These are phyloP conservation scores for Picea glauca DNA, from an alignment of 75 land plant species.

Conservation along the genomic window DNA sequence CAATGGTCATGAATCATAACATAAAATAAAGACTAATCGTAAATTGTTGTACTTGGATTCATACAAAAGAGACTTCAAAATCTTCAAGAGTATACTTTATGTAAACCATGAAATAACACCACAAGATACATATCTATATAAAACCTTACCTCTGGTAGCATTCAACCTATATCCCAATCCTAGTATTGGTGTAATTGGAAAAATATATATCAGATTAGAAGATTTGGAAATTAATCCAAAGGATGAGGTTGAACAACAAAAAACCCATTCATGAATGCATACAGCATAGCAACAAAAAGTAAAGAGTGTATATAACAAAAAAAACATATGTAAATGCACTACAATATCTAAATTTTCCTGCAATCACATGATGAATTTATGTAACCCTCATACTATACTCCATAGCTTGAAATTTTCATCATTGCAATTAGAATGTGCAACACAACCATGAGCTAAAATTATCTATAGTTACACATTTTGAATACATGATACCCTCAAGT, in stretches of 20 bases:
- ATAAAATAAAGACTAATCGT: not conserved
- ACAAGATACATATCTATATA: not conserved
- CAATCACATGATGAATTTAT: too few species aligned
- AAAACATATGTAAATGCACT: too few species aligned
- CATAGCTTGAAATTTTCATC: too few species aligned
- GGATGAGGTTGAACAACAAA: not conserved
- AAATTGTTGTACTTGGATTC: not conserved
- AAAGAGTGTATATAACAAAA: too few species aligned
- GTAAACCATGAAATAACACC: not conserved
- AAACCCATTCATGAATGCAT: not conserved
- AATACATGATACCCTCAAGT: too few species aligned
- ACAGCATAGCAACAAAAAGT: not conserved
- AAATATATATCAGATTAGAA: not conserved
- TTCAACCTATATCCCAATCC: not conserved
- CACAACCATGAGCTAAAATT: too few species aligned
- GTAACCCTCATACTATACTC: too few species aligned
- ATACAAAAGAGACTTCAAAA: not conserved
- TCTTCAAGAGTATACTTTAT: not conserved
- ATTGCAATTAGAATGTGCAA: too few species aligned
- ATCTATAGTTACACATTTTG: too few species aligned
- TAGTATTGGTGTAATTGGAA: not conserved
- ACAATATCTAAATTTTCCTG: too few species aligned
- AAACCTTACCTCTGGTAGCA: slow-evolving; percentile 5
- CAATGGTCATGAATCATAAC: not conserved
- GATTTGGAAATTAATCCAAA: not conserved